These are phyloP conservation scores for Ottelia alismoides DNA, from an alignment of 106 monocot species.

Conservation along the genomic window DNA sequence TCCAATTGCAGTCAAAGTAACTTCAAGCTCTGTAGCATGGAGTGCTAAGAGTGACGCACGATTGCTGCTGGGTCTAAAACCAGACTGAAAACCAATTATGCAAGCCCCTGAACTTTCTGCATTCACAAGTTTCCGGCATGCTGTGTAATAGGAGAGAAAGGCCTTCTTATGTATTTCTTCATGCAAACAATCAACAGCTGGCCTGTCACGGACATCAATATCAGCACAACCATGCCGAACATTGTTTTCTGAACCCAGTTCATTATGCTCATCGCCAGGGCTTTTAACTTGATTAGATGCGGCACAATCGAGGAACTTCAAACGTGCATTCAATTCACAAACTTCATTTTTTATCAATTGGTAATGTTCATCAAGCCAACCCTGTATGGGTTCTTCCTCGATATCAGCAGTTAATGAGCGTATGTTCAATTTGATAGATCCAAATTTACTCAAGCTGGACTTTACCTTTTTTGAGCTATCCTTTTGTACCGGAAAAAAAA, in stretches of 20 bases:
- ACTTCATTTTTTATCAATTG: slow-evolving; percentile 70
- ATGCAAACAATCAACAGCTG: slow-evolving; percentile 27
- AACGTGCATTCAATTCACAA: slow-evolving; percentile 47
- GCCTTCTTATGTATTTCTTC: slow-evolving; percentile 73
- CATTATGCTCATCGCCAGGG: slow-evolving; percentile 25
- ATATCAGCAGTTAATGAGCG: slow-evolving; percentile 67
- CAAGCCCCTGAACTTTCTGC: slow-evolving; percentile 91
- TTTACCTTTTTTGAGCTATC: slow-evolving; percentile 43
- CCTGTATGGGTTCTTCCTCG: slow-evolving; percentile 97
- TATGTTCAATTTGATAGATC: slow-evolving; percentile 67
- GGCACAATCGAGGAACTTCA: slow-evolving; percentile 63
- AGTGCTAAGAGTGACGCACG: slow-evolving; percentile 73
- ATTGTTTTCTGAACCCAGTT: slow-evolving; percentile 29
- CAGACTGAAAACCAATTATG: slow-evolving; percentile 66
- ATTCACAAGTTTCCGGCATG: slow-evolving; percentile 49
- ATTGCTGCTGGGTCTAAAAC: slow-evolving; percentile 68
- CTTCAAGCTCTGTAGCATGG: slow-evolving; percentile 59
- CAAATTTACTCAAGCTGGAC: slow-evolving; percentile 40
- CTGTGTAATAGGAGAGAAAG: slow-evolving; percentile 71
- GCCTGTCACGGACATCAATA: slow-evolving; percentile 27
- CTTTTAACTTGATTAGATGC: slow-evolving; percentile 14
- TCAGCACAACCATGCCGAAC: slow-evolving; percentile 30
- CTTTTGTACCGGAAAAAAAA: slow-evolving; percentile 43
- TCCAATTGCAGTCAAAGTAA: slow-evolving; percentile 68
- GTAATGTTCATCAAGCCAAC: slow-evolving; percentile 99